phyloP scores from a whole-genome alignment of 345 rosid species.

The Citrus sp. region DNA sequence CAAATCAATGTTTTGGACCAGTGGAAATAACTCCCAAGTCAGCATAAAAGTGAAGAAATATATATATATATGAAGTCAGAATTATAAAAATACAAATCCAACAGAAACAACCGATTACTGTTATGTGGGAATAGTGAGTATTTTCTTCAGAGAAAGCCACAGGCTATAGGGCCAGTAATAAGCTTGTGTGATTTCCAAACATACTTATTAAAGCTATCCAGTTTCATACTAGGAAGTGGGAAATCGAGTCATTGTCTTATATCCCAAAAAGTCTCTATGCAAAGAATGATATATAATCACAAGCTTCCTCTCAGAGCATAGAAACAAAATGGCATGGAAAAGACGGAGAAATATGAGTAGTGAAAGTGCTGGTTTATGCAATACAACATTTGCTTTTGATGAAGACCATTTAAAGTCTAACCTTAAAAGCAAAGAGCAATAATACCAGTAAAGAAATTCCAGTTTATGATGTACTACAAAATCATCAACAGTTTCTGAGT shows the following conservation, averaged over 20 bases:
- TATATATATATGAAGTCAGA: neutral
- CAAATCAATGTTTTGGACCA: constrained; percentile 6
- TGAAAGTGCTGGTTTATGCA: neutral
- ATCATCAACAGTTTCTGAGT: constrained; percentile 2
- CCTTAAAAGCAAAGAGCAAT: neutral
- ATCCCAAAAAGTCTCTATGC: neutral
- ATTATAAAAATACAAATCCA: neutral
- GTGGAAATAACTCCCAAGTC: constrained; percentile 1
- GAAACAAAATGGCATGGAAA: neutral
- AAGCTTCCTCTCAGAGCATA: neutral
- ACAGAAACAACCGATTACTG: neutral
- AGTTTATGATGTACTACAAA: neutral
- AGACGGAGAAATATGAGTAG: neutral
- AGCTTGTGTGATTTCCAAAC: neutral
- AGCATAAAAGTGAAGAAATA: neutral
- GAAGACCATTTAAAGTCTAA: neutral
- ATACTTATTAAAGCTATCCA: neutral
- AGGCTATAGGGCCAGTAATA: neutral
- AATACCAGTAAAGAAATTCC: constrained; percentile 1
- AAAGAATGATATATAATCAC: neutral
- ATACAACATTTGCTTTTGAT: neutral
- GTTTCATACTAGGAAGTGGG: neutral
- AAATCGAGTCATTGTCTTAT: neutral
- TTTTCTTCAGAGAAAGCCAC: neutral
- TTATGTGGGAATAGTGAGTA: neutral